Base-by-base conservation (phyloP, 2,329 filamentous ascomycete species). In the Cercospora beticola region DNA sequence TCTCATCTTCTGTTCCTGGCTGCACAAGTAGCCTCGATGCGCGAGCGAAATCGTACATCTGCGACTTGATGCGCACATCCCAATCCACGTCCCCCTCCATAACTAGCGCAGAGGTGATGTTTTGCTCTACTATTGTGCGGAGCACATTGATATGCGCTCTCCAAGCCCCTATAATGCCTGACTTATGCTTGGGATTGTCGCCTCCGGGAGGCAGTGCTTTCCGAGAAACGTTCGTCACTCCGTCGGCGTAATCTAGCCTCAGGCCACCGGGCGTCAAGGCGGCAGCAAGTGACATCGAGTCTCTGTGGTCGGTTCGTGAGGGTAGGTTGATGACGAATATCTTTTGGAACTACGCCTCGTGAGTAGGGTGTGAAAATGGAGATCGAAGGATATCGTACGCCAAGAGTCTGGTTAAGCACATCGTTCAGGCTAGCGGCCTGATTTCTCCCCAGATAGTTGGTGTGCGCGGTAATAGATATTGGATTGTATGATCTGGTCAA, bases 321-420 rank as follows among this genome's bases (percentile, higher is more conserved):
- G 84, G 83, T 5, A 87, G 79, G 58, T 84, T 86, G 57, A 88
- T 81, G 26, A 85, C 83, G 69, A 86, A 81, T 16, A 87, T 83
- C 63, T 84, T 80, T 36, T 84, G 78, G 70, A 87, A 87, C 85
- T 76, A 63, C 26, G 33, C 10, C 6, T 4, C 30, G 54, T 71
- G 43, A 72, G 67, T 43, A 4, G 12, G 5, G 23, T 5, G 36
- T 18, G 26, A 12, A 16, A n/a, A 49, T 43, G 21, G 23, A 10
- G 14, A 52, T 52, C 16, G 31, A 30, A 33, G n/a, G 30, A 23
- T 9, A 65, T 8, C 70, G 33, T 21, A 71, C 70, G 21, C 70
- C 70, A n/a, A 71, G 63, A 28, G 70, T 71, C 7, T 33, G 49
- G 40, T 71, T 71, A 9, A 57, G 57, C 2, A 68, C 68, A 64